phyloP scores from a whole-genome alignment of 805 yeast genomes.

The Ogataea zsoltii region DNA sequence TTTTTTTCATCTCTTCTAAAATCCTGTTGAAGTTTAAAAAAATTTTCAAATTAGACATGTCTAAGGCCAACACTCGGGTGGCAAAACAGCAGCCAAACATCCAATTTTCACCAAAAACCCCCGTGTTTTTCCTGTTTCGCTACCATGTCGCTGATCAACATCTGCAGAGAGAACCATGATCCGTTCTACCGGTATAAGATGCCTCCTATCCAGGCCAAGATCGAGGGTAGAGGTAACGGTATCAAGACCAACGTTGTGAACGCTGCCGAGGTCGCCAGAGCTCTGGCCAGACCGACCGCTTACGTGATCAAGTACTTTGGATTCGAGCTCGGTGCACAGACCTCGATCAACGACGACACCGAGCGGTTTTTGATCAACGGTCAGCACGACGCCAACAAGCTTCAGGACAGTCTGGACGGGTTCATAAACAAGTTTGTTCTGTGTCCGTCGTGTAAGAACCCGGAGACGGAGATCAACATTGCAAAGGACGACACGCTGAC shows the following conservation, averaged over 20 bases:
- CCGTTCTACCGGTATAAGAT: constrained; percentile 99
- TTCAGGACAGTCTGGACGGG: constrained; percentile 93
- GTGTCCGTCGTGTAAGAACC: constrained; percentile 94
- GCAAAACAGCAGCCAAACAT: background rate
- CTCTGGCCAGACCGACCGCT: constrained; percentile 88
- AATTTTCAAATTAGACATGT: too few relatives aligned
- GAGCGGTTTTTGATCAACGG: constrained; percentile 95
- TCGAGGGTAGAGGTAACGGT: constrained; percentile 99
- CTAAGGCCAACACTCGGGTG: too few relatives aligned
- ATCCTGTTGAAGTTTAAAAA: too few relatives aligned
- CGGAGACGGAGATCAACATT: constrained; percentile 90
- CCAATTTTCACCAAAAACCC: too few relatives aligned
- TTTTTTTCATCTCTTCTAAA: too few relatives aligned
- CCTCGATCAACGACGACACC: constrained; percentile 71
- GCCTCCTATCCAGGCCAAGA: constrained; percentile 97
- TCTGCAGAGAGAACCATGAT: constrained; percentile 95
- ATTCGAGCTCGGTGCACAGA: constrained; percentile 95
- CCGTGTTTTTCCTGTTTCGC: too few relatives aligned
- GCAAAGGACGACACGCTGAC: constrained; percentile 72
- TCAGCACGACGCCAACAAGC: constrained; percentile 83
- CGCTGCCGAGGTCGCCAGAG: constrained; percentile 89
- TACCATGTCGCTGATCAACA: constrained; percentile 82
- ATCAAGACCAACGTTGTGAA: constrained; percentile 93
- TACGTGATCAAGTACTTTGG: constrained; percentile 95
- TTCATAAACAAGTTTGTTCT: constrained; percentile 90